Base-by-base conservation (phyloP, 441 rosid genomes). In the Rhodomyrtus psidioides region DNA sequence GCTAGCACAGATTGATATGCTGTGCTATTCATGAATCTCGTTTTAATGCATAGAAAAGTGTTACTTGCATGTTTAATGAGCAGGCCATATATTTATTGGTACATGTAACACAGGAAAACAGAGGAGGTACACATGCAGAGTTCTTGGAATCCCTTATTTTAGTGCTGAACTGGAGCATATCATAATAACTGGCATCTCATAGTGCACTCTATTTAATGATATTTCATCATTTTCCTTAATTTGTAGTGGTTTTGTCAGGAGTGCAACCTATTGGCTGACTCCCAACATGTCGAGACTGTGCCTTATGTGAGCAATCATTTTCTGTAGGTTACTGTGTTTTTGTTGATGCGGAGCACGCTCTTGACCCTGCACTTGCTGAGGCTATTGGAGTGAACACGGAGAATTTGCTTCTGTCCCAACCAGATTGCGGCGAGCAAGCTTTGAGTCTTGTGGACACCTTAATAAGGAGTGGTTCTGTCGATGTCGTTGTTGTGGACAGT, bases 261-360 rank as follows among this genome's bases (percentile, higher is more conserved):
- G 49, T 39, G 79, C 42, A 26, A 24, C 79, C 0, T 21, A 39
- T 21, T 34, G 79, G 79, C 51, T 0, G 51, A 21, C 51, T 39
- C n/a, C 46, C 79, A 39, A 21, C 51, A 70, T 39, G 49, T 70
- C 21, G 79, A 70, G 23, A 70, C 16, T 62, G 30, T 10, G n/a
- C 79, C n/a, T 70, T 39, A 70, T 12, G 27, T 5, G n/a, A 70
- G 51, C 79, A 65, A 10, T 70, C 49, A 21, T 70, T 70, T 9
- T 70, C 79, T 70, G 16, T 39, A 96, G 99, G 96, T 87, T 94
- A 91, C 26, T 97, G 99, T 89, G 98, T 93, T 83, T 97, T 96
- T 89, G 94, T 97, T 54, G 99, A 96, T 87, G 99, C 99, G 53
- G 99, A 97, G 93, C 99, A 97, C 88, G 98, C 99, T 85, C 99